These are phyloP conservation scores for Nymphaea thermarum DNA, from an alignment of 164 flowering plant genomes.

Conservation along the genomic window DNA sequence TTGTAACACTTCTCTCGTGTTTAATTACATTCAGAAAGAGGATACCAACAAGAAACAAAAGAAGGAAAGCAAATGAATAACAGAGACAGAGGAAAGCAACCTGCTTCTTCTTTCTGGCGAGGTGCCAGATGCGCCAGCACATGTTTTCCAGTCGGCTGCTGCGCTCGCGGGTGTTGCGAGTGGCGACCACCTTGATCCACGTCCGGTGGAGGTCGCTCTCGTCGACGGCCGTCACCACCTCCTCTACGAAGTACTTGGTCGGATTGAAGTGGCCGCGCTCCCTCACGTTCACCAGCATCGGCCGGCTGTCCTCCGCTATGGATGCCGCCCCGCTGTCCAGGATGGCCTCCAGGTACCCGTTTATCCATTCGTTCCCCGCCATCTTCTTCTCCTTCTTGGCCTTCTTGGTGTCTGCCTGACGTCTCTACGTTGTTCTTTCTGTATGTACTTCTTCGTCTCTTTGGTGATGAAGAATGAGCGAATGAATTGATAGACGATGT, in stretches of 20 bases:
- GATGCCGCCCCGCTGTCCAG: conserved; percentile 48
- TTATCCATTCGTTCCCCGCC: conserved; percentile 96
- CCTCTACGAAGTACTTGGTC: conserved; percentile 80
- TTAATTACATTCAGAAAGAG: neutral
- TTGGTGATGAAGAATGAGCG: neutral
- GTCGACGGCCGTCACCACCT: conserved; percentile 83
- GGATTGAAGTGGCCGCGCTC: conserved; percentile 70
- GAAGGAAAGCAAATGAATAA: neutral
- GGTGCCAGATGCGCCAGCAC: conserved; percentile 99
- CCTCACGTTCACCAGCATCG: conserved; percentile 18
- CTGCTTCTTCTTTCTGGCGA: conserved; percentile 78
- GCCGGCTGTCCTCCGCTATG: conserved; percentile 29
- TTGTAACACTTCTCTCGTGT: neutral
- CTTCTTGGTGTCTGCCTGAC: neutral
- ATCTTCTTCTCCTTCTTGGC: conserved; percentile 10
- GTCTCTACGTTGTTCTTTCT: too few relatives aligned
- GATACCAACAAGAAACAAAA: neutral
- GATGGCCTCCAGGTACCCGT: conserved; percentile 86
- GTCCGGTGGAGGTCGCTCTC: conserved; percentile 85
- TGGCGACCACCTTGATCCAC: conserved; percentile 98
- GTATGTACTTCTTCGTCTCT: too few relatives aligned
- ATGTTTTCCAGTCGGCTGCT: conserved; percentile 87
- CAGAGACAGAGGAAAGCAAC: conserved; percentile 11
- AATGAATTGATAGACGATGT: neutral
- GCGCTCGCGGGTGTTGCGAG: conserved; percentile 76